Evolutionary conservation across 768 basidiomycete species (phyloP).

Genomic region (Mycena vulgaris): DNA sequence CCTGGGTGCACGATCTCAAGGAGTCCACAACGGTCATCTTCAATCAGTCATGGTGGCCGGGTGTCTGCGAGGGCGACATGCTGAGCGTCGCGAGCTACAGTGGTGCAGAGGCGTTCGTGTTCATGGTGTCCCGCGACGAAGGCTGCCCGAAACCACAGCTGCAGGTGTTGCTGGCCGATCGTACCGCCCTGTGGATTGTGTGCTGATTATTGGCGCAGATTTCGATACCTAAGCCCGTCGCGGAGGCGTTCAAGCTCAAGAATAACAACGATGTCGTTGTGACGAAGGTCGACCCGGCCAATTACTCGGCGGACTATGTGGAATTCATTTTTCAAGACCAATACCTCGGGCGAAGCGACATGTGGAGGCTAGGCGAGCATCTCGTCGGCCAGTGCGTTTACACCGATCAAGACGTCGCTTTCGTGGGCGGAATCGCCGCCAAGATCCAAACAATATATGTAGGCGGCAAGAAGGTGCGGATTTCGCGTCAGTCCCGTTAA

Average conservation of each 20-base stretch:
- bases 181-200: background rate
- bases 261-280: conserved; percentile 82
- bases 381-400: conserved; percentile 88
- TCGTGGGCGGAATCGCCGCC: conserved; percentile 87
- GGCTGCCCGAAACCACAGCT: conserved; percentile 71
- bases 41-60: conserved; percentile 85
- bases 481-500: background rate
- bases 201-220: conserved; percentile 61
- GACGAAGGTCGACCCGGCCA: conserved; percentile 82
- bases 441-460: conserved; percentile 88
- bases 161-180: conserved; percentile 60
- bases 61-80: conserved; percentile 83
- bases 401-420: conserved; percentile 86
- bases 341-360: conserved; percentile 95
- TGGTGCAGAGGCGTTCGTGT: conserved; percentile 69
- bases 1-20: conserved; percentile 83
- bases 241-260: conserved; percentile 78
- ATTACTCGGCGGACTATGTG: conserved; percentile 80
- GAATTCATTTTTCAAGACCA: conserved; percentile 96
- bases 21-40: conserved; percentile 73
- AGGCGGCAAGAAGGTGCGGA: conserved; percentile 72
- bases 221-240: conserved; percentile 80
- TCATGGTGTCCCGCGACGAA: conserved; percentile 79
- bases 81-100: conserved; percentile 66
- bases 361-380: conserved; percentile 93